Evolutionary conservation across 129 eudicot genomes (phyloP).

Genomic region (Tanacetum coccineum): DNA sequence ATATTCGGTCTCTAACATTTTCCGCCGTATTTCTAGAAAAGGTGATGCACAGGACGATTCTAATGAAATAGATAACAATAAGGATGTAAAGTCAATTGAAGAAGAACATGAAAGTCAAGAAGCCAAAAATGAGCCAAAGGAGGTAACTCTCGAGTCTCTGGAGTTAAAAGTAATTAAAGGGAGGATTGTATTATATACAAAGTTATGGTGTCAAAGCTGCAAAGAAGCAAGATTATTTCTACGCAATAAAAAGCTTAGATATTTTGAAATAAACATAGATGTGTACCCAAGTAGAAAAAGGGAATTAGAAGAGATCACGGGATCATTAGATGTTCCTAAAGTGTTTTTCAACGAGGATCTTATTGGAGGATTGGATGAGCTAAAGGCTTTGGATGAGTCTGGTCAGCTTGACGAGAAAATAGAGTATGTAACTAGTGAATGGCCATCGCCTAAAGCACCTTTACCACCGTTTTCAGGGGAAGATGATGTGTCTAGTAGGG

Average conservation of each 20-base stretch:
- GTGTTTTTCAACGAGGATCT: slow-evolving; percentile 62
- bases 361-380: slow-evolving; percentile 52
- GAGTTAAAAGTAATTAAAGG: slow-evolving; percentile 51
- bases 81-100: slow-evolving; percentile 20
- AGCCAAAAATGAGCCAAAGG: slow-evolving; percentile 33
- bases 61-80: slow-evolving; percentile 28
- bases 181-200: slow-evolving; percentile 55
- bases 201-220: slow-evolving; percentile 54
- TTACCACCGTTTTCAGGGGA: slow-evolving; percentile 74
- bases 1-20: slow-evolving; percentile 44
- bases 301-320: slow-evolving; percentile 55
- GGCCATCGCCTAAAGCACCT: slow-evolving; percentile 65
- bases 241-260: slow-evolving; percentile 44
- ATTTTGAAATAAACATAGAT: slow-evolving; percentile 62
- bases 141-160: slow-evolving; percentile 23
- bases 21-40: slow-evolving; percentile 48
- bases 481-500: slow-evolving; percentile 55
- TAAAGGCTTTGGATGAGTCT: slow-evolving; percentile 49
- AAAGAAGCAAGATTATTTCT: slow-evolving; percentile 50
- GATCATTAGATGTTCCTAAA: slow-evolving; percentile 51
- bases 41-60: slow-evolving; percentile 28
- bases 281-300: slow-evolving; percentile 55
- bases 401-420: slow-evolving; percentile 62
- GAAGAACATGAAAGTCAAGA: slow-evolving; percentile 34
- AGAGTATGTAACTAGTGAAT: slow-evolving; percentile 47